Percentiles rank a stretch among this genome's conserved stretches.
Evolutionary conservation across 2,329 filamentous ascomycete genomes (phyloP).

Genomic region (Ceratocystis cacaofunesta): DNA sequence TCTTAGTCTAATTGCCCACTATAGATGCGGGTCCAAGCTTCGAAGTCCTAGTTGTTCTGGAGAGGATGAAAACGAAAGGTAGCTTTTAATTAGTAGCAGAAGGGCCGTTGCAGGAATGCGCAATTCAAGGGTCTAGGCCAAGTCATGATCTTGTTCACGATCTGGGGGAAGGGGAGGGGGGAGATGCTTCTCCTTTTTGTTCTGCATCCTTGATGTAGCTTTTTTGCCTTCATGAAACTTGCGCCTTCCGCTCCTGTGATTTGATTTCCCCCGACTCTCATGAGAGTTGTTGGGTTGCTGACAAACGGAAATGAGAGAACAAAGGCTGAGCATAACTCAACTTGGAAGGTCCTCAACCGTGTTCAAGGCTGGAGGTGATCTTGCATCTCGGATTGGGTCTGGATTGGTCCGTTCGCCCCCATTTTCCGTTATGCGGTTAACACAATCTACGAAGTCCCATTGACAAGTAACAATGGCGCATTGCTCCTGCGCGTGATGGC

Average conservation of each 20-base stretch:
- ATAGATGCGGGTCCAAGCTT: not conserved
- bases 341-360: not conserved
- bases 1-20: not conserved
- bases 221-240: not conserved
- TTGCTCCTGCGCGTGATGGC: not conserved
- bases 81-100: not conserved
- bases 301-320: not conserved
- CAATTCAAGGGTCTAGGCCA: not conserved
- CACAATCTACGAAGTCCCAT: not conserved
- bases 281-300: not conserved
- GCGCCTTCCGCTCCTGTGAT: too few species aligned
- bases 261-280: too few species aligned
- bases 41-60: not conserved
- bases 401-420: not conserved
- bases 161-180: too few species aligned
- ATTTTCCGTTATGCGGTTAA: not conserved
- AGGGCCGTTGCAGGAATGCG: constrained; percentile 2
- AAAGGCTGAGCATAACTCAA: not conserved
- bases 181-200: not conserved
- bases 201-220: not conserved
- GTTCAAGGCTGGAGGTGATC: not conserved
- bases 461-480: not conserved
- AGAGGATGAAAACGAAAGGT: too few species aligned
- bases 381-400: not conserved
- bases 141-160: not conserved